These are phyloP conservation scores for Echium plantagineum DNA, from an alignment of 257 asterid species.

Conservation along the genomic window DNA sequence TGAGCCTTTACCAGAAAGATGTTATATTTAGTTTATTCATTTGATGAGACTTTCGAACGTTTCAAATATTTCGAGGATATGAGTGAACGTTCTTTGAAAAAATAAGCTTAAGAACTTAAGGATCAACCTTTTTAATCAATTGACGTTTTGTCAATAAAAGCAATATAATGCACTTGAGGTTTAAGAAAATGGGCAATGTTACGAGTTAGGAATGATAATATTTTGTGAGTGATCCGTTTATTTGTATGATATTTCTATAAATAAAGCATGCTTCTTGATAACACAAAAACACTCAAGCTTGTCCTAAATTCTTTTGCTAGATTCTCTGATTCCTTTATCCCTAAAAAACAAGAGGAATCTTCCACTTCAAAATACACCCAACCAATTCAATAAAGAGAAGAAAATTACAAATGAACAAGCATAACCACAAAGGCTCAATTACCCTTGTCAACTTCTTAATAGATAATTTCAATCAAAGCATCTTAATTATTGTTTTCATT, in stretches of 20 bases:
- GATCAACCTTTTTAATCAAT: too few species aligned
- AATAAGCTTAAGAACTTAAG: too few species aligned
- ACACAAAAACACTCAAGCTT: slow-evolving; percentile 35
- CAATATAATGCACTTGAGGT: too few species aligned
- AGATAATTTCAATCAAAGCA: slow-evolving; percentile 35
- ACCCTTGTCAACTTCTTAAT: slow-evolving; percentile 30
- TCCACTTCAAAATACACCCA: slow-evolving; percentile 46
- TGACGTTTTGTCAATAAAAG: too few species aligned
- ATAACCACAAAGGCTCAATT: slow-evolving; percentile 15
- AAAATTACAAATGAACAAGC: slow-evolving; percentile 10
- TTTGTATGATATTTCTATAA: slow-evolving; percentile 23
- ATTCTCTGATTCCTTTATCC: slow-evolving; percentile 83
- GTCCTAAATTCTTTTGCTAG: slow-evolving; percentile 70
- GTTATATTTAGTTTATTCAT: too few species aligned
- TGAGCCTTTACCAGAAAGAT: too few species aligned
- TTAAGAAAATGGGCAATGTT: too few species aligned
- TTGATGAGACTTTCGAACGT: too few species aligned
- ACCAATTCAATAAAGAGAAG: slow-evolving; percentile 17
- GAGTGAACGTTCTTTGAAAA: too few species aligned
- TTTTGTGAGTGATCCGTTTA: slow-evolving; percentile 1
- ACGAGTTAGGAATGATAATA: too few species aligned
- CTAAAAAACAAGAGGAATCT: slow-evolving; percentile 65
- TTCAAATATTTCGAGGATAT: too few species aligned
- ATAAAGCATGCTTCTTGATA: slow-evolving; percentile 25
- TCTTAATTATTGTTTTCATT: slow-evolving; percentile 11